Base-by-base conservation (phyloP, 768 basidiomycete genomes). In the Pleurotus salmoneostramineus region DNA sequence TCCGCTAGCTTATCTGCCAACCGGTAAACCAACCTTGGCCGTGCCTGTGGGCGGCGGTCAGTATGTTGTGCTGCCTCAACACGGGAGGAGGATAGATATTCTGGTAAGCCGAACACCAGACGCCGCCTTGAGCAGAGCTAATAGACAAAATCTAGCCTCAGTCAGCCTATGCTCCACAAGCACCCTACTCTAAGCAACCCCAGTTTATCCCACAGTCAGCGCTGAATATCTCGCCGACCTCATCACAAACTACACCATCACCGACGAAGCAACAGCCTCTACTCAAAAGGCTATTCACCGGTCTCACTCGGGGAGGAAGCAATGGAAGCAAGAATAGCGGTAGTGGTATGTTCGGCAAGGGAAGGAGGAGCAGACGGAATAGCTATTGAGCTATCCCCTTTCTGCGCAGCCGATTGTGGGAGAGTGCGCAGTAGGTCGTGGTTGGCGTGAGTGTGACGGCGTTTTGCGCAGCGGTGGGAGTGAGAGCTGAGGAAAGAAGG, bases 311-410 rank as follows among this genome's bases (percentile, higher is more conserved):
- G 37, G 52, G 52, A 4, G 52, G 52, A 21, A 43, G 52, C 40
- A 55, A 45, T 17, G 44, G 44, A 6, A 55, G 52, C 40, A 55
- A 43, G 15, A 34, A 15, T 43, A 55, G 31, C 21, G 52, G 36
- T 14, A 55, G 52, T 31, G 52, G 52, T 15, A 55, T 55, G 52
- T 55, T 55, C 40, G 52, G 52, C 12, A 55, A 55, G 52, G 52
- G 52, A 21, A 35, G 52, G 35, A 35, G 52, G 40, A 40, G 52
- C n/a, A 55, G 52, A 37, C 36, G 52, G 36, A 55, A 55, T 31
- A 55, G 52, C 37, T 55, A 55, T 27, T 55, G 40, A 55, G 37
- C 37, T 40, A 40, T 8, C 37, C 37, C 8, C 21, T 32, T 33
- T 3, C 40, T 36, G 35, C 50, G 50, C 50, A 52, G 50, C 33